Evolutionary conservation across 1,139 yeast species (phyloP), one percentile per base, ranked within the genome.

Genomic region (Lodderomyces beijingensis): DNA sequence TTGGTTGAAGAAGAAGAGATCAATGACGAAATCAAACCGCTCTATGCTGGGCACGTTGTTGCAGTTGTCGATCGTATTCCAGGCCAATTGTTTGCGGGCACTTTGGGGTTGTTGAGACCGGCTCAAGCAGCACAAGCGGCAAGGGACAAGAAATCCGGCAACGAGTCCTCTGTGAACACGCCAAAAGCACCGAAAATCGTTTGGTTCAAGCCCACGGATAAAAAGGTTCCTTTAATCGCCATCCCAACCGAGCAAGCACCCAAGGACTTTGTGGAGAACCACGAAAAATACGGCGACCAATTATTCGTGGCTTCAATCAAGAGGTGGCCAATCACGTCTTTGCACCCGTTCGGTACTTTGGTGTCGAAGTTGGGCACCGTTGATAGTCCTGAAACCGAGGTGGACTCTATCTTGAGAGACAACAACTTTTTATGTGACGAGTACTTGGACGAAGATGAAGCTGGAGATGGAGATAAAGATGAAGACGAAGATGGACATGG

Each of bases 231-330:
- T 4, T 71, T 91, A 45, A 89, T 91, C 65, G 98, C 98, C 10
- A 91, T 91, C 45, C 98, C 98, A 27, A 91, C 97, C 2, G 98
- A 91, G 53, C 96, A 91, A 57, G 98, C 96, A 0, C 98, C 98
- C 23, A 77, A 75, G 40, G 97, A 91, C 56, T 89, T 91, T 61
- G 93, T 91, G 27, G 96, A 88, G 44, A 87, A 88, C 49, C 95
- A 88, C 45, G 95, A 85, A 38, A 72, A 69, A 34, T 91, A 91
- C 49, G 71, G 86, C 0, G 79, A 86, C 53, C 85, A 82, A 48
- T 65, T 88, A 34, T 91, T 91, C 53, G 93, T 91, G 41, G 97
- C 97, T 0, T 84, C 95, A 3, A 91, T 91, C 49, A 91, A 91
- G 57, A 81, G 98, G 59, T 91, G 98, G 98, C 98, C 98, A 55